Evolutionary conservation across 768 basidiomycete species (phyloP), one percentile per base, ranked within the genome.

Genomic region (Pisolithus albus): DNA sequence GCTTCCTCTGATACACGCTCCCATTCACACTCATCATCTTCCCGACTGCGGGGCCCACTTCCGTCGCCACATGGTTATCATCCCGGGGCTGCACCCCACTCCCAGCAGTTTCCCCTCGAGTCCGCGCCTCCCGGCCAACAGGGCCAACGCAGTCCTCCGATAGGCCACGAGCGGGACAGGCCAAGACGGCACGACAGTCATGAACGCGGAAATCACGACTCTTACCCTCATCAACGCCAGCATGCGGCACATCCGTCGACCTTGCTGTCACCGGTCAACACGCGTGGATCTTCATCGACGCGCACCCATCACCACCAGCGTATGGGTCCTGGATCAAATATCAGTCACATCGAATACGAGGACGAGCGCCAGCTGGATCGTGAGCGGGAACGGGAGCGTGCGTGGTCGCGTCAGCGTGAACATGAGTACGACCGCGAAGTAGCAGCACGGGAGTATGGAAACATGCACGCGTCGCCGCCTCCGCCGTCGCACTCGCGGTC

Each of bases 251-350:
- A 63, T 46, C 48, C 59, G 40, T 72, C 70, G 41, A 62, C 66
- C 28, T 46, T 67, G 53, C 41, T 65, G 54, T 67, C 66, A 44
- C 70, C 74, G 28, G 65, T 69, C n/a, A 59, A 57, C 46, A 51
- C 63, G 55, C 66, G 68, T 59, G 63, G 65, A 61, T 63, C 62
- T 5, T 45, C 43, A 54, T 62, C 70, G 49, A 55, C 68, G 54
- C 76, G 77, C 59, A 64, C 75, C 44, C 86, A 86, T 63, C 74
- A 73, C 53, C 84, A 86, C 66, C 84, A 85, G 64, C 81, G 83
- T 50, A 61, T 83, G 59, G 84, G 83, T 7, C 82, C 83, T 38
- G 82, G 75, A 3, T 72, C 80, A 23, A 80, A 75, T 57, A 72
- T 83, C 44, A 77, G 75, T 60, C 62, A 67, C 56, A 63, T 66